Percentiles rank a stretch among this genome's conserved stretches.
phyloP scores from a whole-genome alignment of 2,329 filamentous ascomycete species.

The Dichotomopilus funicola region DNA sequence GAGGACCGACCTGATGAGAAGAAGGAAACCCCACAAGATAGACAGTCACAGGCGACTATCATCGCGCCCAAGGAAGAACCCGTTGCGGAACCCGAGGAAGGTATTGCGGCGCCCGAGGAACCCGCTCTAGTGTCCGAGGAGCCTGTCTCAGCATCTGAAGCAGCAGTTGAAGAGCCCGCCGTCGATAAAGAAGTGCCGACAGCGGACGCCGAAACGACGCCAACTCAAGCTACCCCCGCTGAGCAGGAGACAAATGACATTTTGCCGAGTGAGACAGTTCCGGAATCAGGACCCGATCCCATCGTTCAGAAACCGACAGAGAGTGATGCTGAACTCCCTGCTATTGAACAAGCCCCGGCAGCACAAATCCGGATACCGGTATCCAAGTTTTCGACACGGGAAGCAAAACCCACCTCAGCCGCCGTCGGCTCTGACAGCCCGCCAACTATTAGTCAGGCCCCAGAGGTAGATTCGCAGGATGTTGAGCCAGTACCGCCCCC shows the following conservation, averaged over 20 bases:
- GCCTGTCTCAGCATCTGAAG: constrained; percentile 5
- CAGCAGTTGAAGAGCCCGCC: constrained; percentile 9
- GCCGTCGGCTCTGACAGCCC: constrained; percentile 18
- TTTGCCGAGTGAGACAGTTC: background rate
- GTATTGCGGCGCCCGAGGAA: no score
- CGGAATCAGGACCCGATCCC: background rate
- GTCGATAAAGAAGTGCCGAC: background rate
- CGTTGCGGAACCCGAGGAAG: constrained; percentile 8
- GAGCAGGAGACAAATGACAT: constrained; percentile 3
- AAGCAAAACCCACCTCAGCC: constrained; percentile 26
- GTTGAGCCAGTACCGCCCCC: constrained; percentile 9
- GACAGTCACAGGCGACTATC: constrained; percentile 7
- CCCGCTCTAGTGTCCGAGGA: background rate
- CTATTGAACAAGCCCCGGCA: constrained; percentile 18
- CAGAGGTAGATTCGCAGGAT: constrained; percentile 14
- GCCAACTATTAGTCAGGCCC: constrained; percentile 4
- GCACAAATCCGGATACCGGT: constrained; percentile 30
- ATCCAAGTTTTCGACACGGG: constrained; percentile 40
- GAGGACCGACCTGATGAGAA: background rate
- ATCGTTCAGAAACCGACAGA: background rate
- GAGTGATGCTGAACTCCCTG: background rate
- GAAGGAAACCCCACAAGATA: background rate
- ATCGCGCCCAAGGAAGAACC: constrained; percentile 5
- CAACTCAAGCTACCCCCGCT: background rate
- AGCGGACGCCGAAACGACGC: background rate